Percentiles rank a stretch among this genome's conserved stretches.
These are phyloP conservation scores for Phytopythium mirpurense DNA, from an alignment of 352 stramenopile species.

Conservation along the genomic window DNA sequence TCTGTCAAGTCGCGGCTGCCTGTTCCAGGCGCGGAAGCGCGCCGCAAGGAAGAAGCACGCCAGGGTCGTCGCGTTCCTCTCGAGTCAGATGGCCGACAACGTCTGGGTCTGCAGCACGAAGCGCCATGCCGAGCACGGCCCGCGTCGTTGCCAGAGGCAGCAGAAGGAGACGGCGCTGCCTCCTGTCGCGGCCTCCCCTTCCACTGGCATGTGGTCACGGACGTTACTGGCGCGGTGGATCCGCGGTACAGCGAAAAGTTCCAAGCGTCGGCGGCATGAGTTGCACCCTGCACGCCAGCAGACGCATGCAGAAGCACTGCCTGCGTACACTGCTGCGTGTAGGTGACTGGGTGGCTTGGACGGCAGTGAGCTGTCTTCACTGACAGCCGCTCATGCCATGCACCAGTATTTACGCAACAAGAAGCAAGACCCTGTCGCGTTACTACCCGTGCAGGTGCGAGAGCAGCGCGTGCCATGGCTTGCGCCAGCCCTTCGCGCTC, in stretches of 20 bases:
- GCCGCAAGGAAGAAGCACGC: conserved; percentile 28
- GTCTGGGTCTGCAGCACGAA: conserved; percentile 27
- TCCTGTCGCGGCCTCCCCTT: background rate
- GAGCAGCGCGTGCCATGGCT: background rate
- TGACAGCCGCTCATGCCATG: no score
- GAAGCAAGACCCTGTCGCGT: no score
- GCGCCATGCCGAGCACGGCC: conserved; percentile 16
- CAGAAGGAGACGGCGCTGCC: background rate
- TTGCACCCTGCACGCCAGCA: no score
- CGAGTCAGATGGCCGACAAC: conserved; percentile 23
- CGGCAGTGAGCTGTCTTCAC: no score
- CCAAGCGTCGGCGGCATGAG: background rate
- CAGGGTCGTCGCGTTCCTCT: conserved; percentile 17
- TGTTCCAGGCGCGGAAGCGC: conserved; percentile 28
- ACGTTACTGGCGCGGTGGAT: background rate
- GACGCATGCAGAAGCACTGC: no score
- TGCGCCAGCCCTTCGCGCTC: no score
- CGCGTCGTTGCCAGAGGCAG: conserved; percentile 17
- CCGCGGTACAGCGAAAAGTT: background rate
- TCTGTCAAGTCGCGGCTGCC: conserved; percentile 19
- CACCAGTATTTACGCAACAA: no score
- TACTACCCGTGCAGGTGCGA: background rate
- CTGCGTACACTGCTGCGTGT: no score
- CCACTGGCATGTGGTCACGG: conserved; percentile 1
- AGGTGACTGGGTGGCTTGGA: no score